Conservation (phyloP, 768 basidiomycete genomes). For the Macrolepiota albuminosa region DNA sequence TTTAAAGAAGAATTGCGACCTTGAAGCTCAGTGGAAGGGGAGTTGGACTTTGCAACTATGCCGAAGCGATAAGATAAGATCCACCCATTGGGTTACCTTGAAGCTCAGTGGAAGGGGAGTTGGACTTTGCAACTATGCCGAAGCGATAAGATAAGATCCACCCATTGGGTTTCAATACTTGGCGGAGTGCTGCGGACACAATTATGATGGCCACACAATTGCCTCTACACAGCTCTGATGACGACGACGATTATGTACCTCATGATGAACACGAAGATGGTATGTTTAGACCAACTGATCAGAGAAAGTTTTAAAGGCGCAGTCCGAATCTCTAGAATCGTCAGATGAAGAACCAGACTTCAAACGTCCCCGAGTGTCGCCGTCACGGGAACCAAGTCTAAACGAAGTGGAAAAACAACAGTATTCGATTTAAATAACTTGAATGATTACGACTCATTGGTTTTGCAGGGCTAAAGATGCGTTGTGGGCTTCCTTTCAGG, state of each 20-base stretch:
- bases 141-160: not conserved
- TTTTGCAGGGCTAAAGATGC: slow-evolving; percentile 49
- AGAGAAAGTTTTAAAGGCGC: not conserved
- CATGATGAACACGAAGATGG: slow-evolving; percentile 30
- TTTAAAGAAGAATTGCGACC: not conserved
- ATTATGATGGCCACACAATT: slow-evolving; percentile 14
- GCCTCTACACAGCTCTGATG: slow-evolving; percentile 39
- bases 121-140: too few species aligned
- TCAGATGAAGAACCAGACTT: slow-evolving; percentile 32
- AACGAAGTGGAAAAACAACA: slow-evolving; percentile 41
- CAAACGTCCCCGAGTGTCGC: slow-evolving; percentile 28
- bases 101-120: not conserved
- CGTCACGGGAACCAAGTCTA: slow-evolving; percentile 22
- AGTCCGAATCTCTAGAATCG: slow-evolving; percentile 28
- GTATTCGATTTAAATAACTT: slow-evolving; percentile 22
- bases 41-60: too few species aligned
- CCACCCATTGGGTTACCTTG: not conserved
- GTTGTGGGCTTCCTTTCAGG: slow-evolving; percentile 68
- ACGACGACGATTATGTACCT: slow-evolving; percentile 72
- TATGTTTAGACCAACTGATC: slow-evolving; percentile 10
- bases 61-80: not conserved
- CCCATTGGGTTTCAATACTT: not conserved
- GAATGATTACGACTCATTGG: slow-evolving; percentile 3
- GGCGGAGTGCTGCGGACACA: not conserved
- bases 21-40: not conserved